Conservation (phyloP, 2,329 filamentous ascomycete species). For the Thielaviopsis populi region DNA sequence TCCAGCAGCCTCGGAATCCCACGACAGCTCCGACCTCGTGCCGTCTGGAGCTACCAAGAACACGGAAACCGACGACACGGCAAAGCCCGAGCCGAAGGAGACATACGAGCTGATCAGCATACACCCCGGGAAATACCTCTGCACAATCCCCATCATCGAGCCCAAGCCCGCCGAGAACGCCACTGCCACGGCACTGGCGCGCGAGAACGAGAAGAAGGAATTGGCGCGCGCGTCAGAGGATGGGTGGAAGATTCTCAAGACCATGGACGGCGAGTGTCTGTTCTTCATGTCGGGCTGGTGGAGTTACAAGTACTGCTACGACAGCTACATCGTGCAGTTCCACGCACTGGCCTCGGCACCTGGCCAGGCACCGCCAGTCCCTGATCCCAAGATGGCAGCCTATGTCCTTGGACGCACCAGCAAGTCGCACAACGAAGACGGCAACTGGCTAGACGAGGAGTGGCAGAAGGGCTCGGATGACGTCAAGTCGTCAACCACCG, state of each 20-base stretch:
- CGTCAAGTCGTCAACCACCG: constrained; percentile 22
- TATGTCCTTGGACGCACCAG: constrained; percentile 53
- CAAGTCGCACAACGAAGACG: constrained; percentile 20
- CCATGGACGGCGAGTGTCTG: constrained; percentile 66
- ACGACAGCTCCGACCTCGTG: constrained; percentile 25
- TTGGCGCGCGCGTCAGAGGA: constrained; percentile 59
- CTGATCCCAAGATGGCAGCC: constrained; percentile 60
- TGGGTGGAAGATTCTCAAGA: constrained; percentile 65
- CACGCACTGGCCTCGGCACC: constrained; percentile 58
- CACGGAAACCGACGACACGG: neutral
- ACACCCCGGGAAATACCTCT: constrained; percentile 60
- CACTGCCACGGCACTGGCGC: constrained; percentile 50
- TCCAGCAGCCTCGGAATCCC: neutral
- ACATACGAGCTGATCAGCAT: constrained; percentile 64
- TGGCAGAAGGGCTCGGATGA: constrained; percentile 20
- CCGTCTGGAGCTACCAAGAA: constrained; percentile 19
- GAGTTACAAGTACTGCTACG: constrained; percentile 92
- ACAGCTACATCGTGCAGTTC: constrained; percentile 75
- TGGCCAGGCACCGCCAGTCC: constrained; percentile 57
- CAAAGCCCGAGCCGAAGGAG: constrained; percentile 19
- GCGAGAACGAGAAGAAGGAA: constrained; percentile 66
- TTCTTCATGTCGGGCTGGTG: constrained; percentile 81
- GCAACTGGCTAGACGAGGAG: constrained; percentile 20
- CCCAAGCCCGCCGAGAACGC: constrained; percentile 42
- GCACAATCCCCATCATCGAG: constrained; percentile 60